A percentile compares a stretch with the other conserved stretches of the same genome.
Conservation (phyloP, 192 early-diverging fungal species). For the Podila epicladia region DNA sequence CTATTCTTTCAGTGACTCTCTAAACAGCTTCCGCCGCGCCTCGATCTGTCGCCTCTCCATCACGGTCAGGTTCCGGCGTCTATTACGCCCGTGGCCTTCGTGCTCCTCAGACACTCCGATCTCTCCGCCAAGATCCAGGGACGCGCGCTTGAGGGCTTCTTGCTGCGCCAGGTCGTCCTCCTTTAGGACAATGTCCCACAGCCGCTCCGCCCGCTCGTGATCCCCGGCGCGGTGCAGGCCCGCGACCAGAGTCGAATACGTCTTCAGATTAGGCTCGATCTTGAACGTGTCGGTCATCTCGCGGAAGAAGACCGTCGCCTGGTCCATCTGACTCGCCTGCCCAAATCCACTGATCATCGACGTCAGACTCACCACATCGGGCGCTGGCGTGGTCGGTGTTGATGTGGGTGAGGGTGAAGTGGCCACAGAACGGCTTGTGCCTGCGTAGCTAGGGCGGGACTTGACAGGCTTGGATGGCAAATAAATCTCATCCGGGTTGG, state of each 20-base stretch:
- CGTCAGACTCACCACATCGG: constrained; percentile 32
- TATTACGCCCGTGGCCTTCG: not conserved
- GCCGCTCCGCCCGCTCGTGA: constrained; percentile 17
- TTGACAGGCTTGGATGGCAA: constrained; percentile 15
- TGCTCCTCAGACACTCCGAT: not conserved
- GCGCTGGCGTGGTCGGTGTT: not conserved
- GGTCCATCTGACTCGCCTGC: constrained; percentile 23
- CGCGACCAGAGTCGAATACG: constrained; percentile 31
- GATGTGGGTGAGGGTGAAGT: not conserved
- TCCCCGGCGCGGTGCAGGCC: constrained; percentile 28
- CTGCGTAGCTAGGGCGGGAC: constrained; percentile 1
- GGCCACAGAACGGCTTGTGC: not conserved
- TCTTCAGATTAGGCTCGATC: constrained; percentile 43
- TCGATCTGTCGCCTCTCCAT: constrained; percentile 26
- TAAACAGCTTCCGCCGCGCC: constrained; percentile 20
- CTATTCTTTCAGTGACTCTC: constrained; percentile 16
- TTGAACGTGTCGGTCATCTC: constrained; percentile 28
- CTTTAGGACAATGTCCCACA: constrained; percentile 35
- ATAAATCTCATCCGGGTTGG: not conserved
- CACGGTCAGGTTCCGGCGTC: constrained; percentile 1
- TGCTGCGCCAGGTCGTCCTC: constrained; percentile 8
- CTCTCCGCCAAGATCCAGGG: not conserved
- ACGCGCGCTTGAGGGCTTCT: not conserved
- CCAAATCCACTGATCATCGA: constrained; percentile 39
- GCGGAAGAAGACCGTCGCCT: constrained; percentile 20